Evolutionary conservation across 2,329 filamentous ascomycete species (phyloP), one percentile per base, ranked within the genome.

Genomic region (Aspergillus pseudotamarii): DNA sequence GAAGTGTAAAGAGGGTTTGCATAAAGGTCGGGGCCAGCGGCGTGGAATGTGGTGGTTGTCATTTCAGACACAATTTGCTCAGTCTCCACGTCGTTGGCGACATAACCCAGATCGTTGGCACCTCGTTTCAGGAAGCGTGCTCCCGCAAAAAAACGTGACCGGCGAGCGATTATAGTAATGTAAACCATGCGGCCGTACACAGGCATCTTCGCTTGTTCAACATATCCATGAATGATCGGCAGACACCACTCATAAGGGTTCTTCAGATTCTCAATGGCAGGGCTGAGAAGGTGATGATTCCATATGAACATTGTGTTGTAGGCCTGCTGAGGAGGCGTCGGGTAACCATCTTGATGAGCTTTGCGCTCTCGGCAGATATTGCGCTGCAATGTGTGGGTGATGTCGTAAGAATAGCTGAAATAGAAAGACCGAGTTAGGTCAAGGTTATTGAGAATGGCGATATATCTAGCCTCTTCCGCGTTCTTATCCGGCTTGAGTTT

Each of bases 21-120:
- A 75, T 93, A 97, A 12, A 97, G 85, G 56, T 88, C 88, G 3
- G 91, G 92, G 0, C 93, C 94, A 5, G 95, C 93, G 3, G 92
- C 91, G 79, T 99, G 95, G 70, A 99, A 97, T 0, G 95, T 97
- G 0, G 95, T 99, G 0, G 93, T 97, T 57, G 94, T 83, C 71
- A 93, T 92, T 75, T 99, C 95, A 0, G 94, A 95, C 6, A 99
- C 94, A 64, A 99, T 97, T 76, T 99, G 95, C 78, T 99, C 95
- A 0, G 95, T 98, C 79, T 99, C 96, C 28, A 99, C 95, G 78
- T 99, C 96, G 74, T 99, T 99, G 58, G 95, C 96, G 60, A 99
- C 95, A 75, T 96, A 96, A 16, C 95, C 94, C 61, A 94, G 77
- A 76, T 99, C 95, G 72, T 99, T 99, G 55, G 93, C 91, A 36